phyloP scores from a whole-genome alignment of 192 early-diverging fungal genomes.

The Podila minutissima region DNA sequence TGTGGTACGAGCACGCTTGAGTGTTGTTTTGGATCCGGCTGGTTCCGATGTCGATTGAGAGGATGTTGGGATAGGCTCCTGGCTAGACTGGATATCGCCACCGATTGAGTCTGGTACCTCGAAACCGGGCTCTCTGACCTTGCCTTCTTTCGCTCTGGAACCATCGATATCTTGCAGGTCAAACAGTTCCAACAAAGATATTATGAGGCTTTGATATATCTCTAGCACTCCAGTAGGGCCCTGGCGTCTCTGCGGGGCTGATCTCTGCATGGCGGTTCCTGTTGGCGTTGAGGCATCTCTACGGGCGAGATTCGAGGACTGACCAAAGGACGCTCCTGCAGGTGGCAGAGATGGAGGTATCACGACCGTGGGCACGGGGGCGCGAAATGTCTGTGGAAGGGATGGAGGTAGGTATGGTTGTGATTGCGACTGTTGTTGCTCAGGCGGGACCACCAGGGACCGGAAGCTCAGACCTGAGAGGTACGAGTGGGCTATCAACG shows the following conservation, averaged over 20 bases:
- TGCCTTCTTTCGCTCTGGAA: neutral
- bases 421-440: neutral
- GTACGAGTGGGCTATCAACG: slow-evolving; percentile 25
- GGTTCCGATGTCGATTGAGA: neutral
- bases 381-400: no score
- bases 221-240: slow-evolving; percentile 15
- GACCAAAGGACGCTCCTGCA: neutral
- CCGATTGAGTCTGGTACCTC: neutral
- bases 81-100: neutral
- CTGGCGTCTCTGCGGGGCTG: neutral
- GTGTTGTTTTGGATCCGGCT: neutral
- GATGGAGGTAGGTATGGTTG: neutral
- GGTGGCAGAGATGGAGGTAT: no score
- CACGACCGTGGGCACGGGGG: no score
- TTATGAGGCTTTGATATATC: slow-evolving; percentile 30
- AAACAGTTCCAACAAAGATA: slow-evolving; percentile 19
- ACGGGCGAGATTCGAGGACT: neutral
- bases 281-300: neutral
- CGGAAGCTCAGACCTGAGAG: slow-evolving; percentile 20
- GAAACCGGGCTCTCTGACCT: neutral
- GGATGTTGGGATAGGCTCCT: neutral
- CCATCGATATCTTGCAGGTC: slow-evolving; percentile 1
- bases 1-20: slow-evolving; percentile 7
- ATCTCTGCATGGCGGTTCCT: no score
- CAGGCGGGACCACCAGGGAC: neutral